Evolutionary conservation across 306 rosid species (phyloP), one percentile per base, ranked within the genome.

Genomic region (Clitoria ternatea): DNA sequence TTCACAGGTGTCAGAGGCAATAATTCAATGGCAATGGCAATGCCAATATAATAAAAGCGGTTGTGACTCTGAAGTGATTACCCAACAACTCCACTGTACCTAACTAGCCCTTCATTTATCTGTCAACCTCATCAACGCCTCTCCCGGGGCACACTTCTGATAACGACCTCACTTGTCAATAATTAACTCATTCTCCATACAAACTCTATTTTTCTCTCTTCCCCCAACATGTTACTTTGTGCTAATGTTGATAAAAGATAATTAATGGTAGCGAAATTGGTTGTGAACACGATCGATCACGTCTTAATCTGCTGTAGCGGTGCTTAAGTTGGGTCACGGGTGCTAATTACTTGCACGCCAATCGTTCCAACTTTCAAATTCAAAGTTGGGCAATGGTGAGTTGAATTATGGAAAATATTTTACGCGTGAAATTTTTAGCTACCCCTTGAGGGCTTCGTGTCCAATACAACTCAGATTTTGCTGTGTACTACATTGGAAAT

Each of bases 1-100:
- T 6, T 6, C 33, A 69, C 6, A 36, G 37, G 12, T 48, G 32
- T 22, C 24, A 67, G 29, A 24, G 36, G 1, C 65, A 69, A 69
- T 69, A 69, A 69, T 36, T 52, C 20, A 49, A 33, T 30, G 29
- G 7, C 1, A 11, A 8, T 37, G 1, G 33, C 7, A 11, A 1
- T 6, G 14, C 36, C 36, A 40, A 73, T 24, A 10, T 43, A 54
- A 55, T 67, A 22, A 67, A 69, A 80, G 61, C 70, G 40, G 35
- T 66, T 49, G 72, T 69, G 47, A 70, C 9, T 8, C n/a, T 33
- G 75, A 48, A 71, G 68, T 74, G 79, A 70, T 73, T 66, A 70
- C 23, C 79, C 83, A 79, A 79, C 83, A 59, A 79, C 83, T 23
- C 66, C 71, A 66, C 70, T 78, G 70, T 56, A 64, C 78, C 66